phyloP scores from a whole-genome alignment of 2,329 filamentous ascomycete species.

The Aureobasidium sp. region DNA sequence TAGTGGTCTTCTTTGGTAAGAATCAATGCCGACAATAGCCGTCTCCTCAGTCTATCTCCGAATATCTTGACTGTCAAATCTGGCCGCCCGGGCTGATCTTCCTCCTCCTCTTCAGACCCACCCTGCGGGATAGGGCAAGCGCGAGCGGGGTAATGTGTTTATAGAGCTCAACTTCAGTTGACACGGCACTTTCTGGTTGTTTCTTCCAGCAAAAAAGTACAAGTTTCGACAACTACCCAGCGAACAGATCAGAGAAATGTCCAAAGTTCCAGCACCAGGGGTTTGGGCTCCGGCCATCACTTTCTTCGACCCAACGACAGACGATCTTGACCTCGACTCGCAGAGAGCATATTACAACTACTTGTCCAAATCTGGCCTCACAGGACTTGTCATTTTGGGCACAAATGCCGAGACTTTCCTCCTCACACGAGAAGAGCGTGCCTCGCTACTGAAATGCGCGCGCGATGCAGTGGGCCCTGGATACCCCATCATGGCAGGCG shows the following conservation, averaged over 20 bases:
- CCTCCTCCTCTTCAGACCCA: background rate
- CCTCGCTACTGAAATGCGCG: slow-evolving; percentile 27
- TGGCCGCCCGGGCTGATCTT: background rate
- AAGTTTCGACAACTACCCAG: background rate
- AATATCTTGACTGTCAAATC: background rate
- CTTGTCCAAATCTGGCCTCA: slow-evolving; percentile 34
- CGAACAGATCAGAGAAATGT: background rate
- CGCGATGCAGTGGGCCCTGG: slow-evolving; percentile 33
- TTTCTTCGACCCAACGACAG: slow-evolving; percentile 34
- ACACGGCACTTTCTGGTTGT: background rate
- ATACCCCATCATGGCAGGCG: slow-evolving; percentile 37
- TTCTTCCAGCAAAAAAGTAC: background rate
- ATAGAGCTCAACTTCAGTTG: background rate
- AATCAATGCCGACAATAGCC: background rate
- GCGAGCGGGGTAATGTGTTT: background rate
- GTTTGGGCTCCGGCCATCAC: slow-evolving; percentile 36
- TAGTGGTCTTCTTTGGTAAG: background rate
- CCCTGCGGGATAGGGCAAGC: background rate
- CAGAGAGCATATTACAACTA: slow-evolving; percentile 38
- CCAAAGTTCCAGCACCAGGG: slow-evolving; percentile 15
- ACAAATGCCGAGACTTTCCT: slow-evolving; percentile 41
- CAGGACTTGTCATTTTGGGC: slow-evolving; percentile 38
- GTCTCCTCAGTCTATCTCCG: background rate
- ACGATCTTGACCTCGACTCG: slow-evolving; percentile 32
- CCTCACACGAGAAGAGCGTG: slow-evolving; percentile 36